These are phyloP conservation scores for Colletotrichum somersetense DNA, from an alignment of 2,329 filamentous ascomycete species.

Conservation along the genomic window DNA sequence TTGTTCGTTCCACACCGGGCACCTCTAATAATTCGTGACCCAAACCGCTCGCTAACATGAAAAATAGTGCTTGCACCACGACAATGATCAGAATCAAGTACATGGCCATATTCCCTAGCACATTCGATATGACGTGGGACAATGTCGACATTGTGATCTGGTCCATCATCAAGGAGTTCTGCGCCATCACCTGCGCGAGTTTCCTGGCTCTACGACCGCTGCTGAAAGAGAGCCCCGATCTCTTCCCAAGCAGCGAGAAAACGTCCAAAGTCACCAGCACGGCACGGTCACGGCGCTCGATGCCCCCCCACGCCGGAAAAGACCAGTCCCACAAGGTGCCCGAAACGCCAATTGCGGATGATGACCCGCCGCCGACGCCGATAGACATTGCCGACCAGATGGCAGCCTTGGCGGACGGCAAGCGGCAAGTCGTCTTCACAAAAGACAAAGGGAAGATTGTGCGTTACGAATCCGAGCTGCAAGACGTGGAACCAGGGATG, in stretches of 20 bases:
- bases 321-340: conserved; percentile 23
- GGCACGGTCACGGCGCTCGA: conserved; percentile 23
- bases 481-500: conserved; percentile 6
- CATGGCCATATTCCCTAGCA: conserved; percentile 39
- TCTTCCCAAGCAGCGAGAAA: conserved; percentile 38
- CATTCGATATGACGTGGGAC: conserved; percentile 47
- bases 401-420: conserved; percentile 34
- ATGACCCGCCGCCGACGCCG: conserved; percentile 22
- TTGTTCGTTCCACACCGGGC: conserved; percentile 62
- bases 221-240: conserved; percentile 41
- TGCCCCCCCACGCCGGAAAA: conserved; percentile 8
- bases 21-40: neutral
- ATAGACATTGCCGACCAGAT: conserved; percentile 38
- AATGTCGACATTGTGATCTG: conserved; percentile 50
- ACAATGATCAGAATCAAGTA: conserved; percentile 43
- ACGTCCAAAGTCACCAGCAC: conserved; percentile 2
- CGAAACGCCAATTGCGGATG: neutral
- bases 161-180: conserved; percentile 49
- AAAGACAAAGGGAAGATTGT: neutral
- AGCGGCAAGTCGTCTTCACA: conserved; percentile 29
- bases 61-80: conserved; percentile 40
- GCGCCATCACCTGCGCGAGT: conserved; percentile 58
- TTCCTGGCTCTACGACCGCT: conserved; percentile 57
- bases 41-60: conserved; percentile 2
- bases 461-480: conserved; percentile 19